Evolutionary conservation across 2,329 filamentous ascomycete species (phyloP).

Genomic region (Arthroderma sp.): DNA sequence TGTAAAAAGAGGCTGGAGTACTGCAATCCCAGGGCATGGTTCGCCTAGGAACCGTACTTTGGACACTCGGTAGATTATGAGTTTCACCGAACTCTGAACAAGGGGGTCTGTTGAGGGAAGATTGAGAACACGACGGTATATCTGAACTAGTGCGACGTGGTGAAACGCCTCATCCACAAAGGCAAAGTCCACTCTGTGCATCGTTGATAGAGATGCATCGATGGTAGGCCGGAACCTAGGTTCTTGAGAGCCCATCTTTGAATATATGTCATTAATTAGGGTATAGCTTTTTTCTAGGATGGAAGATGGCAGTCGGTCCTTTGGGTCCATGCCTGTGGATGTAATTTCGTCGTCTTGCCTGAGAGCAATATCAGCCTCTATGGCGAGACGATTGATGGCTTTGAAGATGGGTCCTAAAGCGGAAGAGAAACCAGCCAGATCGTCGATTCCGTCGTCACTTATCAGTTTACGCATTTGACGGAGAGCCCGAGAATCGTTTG

Average conservation of each 20-base stretch:
- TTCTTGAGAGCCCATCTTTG: constrained; percentile 10
- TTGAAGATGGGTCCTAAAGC: constrained; percentile 13
- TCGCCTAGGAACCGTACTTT: constrained; percentile 13
- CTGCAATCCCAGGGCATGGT: constrained; percentile 47
- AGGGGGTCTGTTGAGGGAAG: constrained; percentile 14
- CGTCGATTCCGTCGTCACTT: constrained; percentile 13
- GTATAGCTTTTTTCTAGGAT: constrained; percentile 11
- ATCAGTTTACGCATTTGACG: constrained; percentile 10
- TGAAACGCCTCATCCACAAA: constrained; percentile 14
- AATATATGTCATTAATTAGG: constrained; percentile 11
- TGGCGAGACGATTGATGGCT: constrained; percentile 13
- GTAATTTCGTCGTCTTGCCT: neutral
- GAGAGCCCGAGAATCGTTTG: constrained; percentile 9
- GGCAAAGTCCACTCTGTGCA: constrained; percentile 13
- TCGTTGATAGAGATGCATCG: constrained; percentile 10
- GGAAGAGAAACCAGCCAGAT: constrained; percentile 14
- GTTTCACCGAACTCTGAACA: constrained; percentile 13
- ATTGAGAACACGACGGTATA: constrained; percentile 12
- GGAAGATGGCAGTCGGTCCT: constrained; percentile 3
- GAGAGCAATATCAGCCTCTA: constrained; percentile 7
- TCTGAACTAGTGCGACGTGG: constrained; percentile 15
- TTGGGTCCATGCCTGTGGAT: neutral
- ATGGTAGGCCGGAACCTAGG: constrained; percentile 12
- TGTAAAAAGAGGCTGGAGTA: constrained; percentile 55
- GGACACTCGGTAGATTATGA: constrained; percentile 12